phyloP scores from a whole-genome alignment of 331 rosid species.

The Arachis monticola region DNA sequence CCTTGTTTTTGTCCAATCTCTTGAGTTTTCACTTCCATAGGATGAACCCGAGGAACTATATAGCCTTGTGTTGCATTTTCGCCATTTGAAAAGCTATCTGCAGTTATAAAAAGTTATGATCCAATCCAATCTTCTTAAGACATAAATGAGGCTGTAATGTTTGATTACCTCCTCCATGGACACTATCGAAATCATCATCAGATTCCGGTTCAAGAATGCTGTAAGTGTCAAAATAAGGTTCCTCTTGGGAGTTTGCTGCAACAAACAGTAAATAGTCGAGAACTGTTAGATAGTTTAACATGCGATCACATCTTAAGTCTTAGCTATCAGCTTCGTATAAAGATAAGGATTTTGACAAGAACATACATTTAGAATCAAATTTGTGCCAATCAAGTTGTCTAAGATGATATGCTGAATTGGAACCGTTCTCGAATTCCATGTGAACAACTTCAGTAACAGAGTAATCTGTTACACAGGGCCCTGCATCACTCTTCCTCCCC shows the following conservation, averaged over 20 bases:
- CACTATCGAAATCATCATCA: slow-evolving; percentile 77
- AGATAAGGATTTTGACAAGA: too few species aligned
- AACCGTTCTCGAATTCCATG: slow-evolving; percentile 71
- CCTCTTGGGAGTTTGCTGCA: slow-evolving; percentile 75
- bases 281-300: too few species aligned
- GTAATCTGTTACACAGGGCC: slow-evolving; percentile 64
- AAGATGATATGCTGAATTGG: slow-evolving; percentile 68
- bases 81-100: too few species aligned
- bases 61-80: slow-evolving; percentile 27
- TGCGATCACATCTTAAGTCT: too few species aligned
- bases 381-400: slow-evolving; percentile 51
- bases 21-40: slow-evolving; percentile 61
- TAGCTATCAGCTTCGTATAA: too few species aligned
- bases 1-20: slow-evolving; percentile 44
- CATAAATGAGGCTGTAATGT: too few species aligned
- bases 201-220: slow-evolving; percentile 86
- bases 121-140: too few species aligned
- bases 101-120: too few species aligned
- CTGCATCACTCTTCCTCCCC: slow-evolving; percentile 57
- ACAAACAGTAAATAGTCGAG: neutral
- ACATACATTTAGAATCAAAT: too few species aligned
- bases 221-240: slow-evolving; percentile 75
- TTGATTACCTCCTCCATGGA: slow-evolving; percentile 68
- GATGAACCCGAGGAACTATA: slow-evolving; percentile 45
- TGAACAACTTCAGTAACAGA: slow-evolving; percentile 78